These are phyloP conservation scores for Omphalotus guepiniiformis DNA, from an alignment of 768 basidiomycete species.

Conservation along the genomic window DNA sequence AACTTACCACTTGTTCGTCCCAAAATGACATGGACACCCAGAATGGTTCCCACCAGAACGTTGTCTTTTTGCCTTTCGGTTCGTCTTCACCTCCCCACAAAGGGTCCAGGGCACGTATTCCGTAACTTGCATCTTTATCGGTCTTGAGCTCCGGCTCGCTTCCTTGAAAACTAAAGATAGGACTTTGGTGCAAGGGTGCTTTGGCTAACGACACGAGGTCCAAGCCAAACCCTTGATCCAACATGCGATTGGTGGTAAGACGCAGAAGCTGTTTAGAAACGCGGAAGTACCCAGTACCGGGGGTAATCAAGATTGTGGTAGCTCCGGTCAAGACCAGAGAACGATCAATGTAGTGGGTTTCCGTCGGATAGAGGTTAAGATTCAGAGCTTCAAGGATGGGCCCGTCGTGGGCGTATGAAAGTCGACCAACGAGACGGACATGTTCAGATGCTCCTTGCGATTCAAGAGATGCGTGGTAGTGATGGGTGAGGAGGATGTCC, in stretches of 20 bases:
- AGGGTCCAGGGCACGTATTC: conserved; percentile 54
- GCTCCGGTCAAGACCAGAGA: conserved; percentile 87
- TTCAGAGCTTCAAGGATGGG: conserved; percentile 96
- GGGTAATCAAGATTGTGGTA: conserved; percentile 81
- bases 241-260: conserved; percentile 87
- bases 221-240: conserved; percentile 89
- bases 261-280: conserved; percentile 88
- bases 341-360: conserved; percentile 93
- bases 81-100: conserved; percentile 71
- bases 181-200: conserved; percentile 88
- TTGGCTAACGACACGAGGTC: conserved; percentile 89
- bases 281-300: conserved; percentile 90
- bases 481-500: conserved; percentile 86
- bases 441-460: conserved; percentile 44
- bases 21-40: conserved; percentile 81
- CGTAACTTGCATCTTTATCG: conserved; percentile 45
- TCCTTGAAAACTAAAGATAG: conserved; percentile 86
- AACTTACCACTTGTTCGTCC: conserved; percentile 66
- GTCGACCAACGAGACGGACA: conserved; percentile 68
- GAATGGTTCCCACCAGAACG: conserved; percentile 90
- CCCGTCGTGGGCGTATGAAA: conserved; percentile 89
- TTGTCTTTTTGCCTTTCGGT: conserved; percentile 37
- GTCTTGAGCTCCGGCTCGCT: conserved; percentile 46
- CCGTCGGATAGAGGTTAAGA: conserved; percentile 85
- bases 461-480: conserved; percentile 67